These are phyloP conservation scores for Populus hybrid DNA, from an alignment of 441 rosid species.

Conservation along the genomic window DNA sequence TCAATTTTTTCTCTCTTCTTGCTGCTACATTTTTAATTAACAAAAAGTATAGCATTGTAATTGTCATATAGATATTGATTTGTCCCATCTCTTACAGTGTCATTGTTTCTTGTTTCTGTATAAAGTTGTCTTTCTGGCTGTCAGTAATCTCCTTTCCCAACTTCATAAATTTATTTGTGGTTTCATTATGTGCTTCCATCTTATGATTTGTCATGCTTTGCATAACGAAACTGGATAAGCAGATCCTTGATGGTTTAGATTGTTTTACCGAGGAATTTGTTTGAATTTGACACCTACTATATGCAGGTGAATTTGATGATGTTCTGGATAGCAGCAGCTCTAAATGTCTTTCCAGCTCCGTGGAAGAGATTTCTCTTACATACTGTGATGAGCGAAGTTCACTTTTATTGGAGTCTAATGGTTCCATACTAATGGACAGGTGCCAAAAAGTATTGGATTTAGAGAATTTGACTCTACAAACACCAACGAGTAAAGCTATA, in stretches of 20 bases:
- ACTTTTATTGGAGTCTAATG: conserved; percentile 48
- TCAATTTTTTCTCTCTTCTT: background rate
- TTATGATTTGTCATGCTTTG: conserved; percentile 3
- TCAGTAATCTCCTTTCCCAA: background rate
- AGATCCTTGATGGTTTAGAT: background rate
- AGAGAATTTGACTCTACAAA: conserved; percentile 66
- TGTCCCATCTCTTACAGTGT: background rate
- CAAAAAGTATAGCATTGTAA: background rate
- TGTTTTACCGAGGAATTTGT: background rate
- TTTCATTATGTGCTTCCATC: conserved; percentile 5
- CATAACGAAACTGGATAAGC: background rate
- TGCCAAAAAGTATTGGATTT: conserved; percentile 50
- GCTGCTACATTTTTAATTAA: background rate
- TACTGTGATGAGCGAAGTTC: conserved; percentile 35
- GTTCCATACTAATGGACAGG: conserved; percentile 34
- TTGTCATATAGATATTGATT: background rate
- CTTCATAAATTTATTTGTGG: background rate
- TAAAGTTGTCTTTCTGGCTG: background rate
- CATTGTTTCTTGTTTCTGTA: background rate
- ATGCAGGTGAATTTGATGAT: conserved; percentile 93
- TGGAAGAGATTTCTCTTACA: conserved; percentile 54
- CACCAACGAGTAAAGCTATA: conserved; percentile 69
- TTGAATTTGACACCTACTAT: conserved; percentile 13
- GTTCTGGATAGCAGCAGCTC: conserved; percentile 54
- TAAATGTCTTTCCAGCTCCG: conserved; percentile 34